A percentile compares a stretch with the other conserved stretches of the same genome.
These are phyloP conservation scores for Ilyonectria robusta DNA, from an alignment of 2,329 filamentous ascomycete species.

Conservation along the genomic window DNA sequence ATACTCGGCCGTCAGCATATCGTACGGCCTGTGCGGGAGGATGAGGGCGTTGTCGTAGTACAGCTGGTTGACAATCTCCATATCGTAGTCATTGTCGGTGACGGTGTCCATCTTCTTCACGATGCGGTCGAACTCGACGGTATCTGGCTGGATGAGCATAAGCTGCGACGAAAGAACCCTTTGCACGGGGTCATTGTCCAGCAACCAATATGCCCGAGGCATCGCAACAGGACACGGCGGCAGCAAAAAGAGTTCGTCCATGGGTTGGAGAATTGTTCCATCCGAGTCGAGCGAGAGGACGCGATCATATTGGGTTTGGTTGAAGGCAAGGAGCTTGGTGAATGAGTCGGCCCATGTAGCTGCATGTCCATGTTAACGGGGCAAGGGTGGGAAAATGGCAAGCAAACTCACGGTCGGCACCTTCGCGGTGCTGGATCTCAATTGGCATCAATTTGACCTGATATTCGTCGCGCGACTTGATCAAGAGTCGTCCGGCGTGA, in stretches of 20 bases:
- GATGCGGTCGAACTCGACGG: constrained; percentile 61
- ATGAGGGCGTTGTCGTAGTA: constrained; percentile 72
- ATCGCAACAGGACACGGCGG: constrained; percentile 74
- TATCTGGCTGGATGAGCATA: constrained; percentile 71
- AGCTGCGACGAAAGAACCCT: constrained; percentile 67
- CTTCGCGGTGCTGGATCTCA: constrained; percentile 52
- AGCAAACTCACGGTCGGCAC: constrained; percentile 51
- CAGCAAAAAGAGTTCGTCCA: constrained; percentile 80
- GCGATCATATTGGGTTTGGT: constrained; percentile 70
- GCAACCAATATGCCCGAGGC: constrained; percentile 79
- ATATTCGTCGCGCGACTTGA: constrained; percentile 59
- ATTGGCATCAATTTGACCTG: constrained; percentile 59
- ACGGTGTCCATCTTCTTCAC: constrained; percentile 46
- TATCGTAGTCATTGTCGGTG: constrained; percentile 65
- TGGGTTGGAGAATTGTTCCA: constrained; percentile 69
- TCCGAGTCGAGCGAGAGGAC: constrained; percentile 73
- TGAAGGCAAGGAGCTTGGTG: constrained; percentile 74
- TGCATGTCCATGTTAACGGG: neutral
- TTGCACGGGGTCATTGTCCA: constrained; percentile 55
- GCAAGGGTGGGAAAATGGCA: neutral
- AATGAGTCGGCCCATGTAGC: constrained; percentile 1
- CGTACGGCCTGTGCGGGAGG: constrained; percentile 74
- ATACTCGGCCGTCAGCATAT: constrained; percentile 74
- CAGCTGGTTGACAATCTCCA: constrained; percentile 76
- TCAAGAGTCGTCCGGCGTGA: constrained; percentile 46